A percentile compares a stretch with the other conserved stretches of the same genome.
Conservation (phyloP, 2,329 filamentous ascomycete genomes). For the Microthyrium microscopicum region DNA sequence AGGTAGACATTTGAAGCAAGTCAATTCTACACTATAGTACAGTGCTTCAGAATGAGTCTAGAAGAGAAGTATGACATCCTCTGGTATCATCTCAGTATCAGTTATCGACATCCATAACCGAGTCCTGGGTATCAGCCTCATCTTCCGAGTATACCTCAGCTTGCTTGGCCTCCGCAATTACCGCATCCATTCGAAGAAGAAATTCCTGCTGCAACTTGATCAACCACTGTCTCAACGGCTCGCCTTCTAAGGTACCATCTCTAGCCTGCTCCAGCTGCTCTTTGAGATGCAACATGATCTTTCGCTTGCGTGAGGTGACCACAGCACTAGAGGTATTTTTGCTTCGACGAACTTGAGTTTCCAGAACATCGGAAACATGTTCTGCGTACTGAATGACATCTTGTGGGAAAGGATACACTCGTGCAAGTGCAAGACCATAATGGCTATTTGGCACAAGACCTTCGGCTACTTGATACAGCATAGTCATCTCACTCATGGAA, state of each 20-base stretch:
- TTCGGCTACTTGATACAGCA: conserved; percentile 70
- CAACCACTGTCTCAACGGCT: conserved; percentile 47
- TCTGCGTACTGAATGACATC: conserved; percentile 53
- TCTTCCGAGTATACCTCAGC: not conserved
- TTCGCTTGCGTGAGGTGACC: conserved; percentile 46
- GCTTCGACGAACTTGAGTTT: conserved; percentile 38
- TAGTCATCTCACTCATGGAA: conserved; percentile 42
- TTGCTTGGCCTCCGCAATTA: conserved; percentile 28
- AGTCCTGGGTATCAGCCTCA: not conserved
- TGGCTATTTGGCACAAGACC: conserved; percentile 55
- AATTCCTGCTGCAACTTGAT: conserved; percentile 59
- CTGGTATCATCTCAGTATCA: no score
- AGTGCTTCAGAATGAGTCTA: no score
- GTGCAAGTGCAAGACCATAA: conserved; percentile 74
- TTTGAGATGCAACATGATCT: conserved; percentile 54
- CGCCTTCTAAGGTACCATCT: conserved; percentile 47
- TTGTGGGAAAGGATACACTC: conserved; percentile 54
- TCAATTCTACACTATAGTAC: no score
- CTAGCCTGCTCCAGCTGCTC: conserved; percentile 56
- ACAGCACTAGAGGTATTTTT: conserved; percentile 42
- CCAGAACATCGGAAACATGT: conserved; percentile 44
- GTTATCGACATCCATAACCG: no score
- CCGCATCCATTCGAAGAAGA: conserved; percentile 48
- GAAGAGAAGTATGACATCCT: no score
- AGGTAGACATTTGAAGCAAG: no score